These are phyloP conservation scores for Aspergillus aculeatinus DNA, from an alignment of 2,329 filamentous ascomycete genomes.

Conservation along the genomic window DNA sequence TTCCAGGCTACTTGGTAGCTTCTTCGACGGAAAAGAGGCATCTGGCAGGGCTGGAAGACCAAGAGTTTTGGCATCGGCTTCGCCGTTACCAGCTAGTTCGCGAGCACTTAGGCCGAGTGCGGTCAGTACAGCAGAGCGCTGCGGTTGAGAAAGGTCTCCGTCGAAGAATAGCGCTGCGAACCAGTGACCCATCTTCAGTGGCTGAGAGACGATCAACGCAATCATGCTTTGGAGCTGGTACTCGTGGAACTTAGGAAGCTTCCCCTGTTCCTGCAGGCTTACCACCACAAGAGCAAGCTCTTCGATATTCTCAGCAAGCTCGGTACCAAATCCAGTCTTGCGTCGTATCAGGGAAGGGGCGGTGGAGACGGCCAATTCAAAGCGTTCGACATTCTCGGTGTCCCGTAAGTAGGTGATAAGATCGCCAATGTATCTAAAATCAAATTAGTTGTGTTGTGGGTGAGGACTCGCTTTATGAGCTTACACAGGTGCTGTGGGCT, in stretches of 20 bases:
- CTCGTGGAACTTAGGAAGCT: constrained; percentile 74
- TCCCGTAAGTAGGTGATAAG: constrained; percentile 77
- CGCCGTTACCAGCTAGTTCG: constrained; percentile 76
- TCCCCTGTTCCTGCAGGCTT: constrained; percentile 80
- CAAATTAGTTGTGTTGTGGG: constrained; percentile 14
- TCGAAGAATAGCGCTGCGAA: constrained; percentile 83
- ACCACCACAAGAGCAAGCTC: constrained; percentile 76
- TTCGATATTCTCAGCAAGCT: constrained; percentile 79
- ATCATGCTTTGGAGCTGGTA: constrained; percentile 77
- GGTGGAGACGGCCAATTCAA: constrained; percentile 73
- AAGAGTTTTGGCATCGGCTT: constrained; percentile 48
- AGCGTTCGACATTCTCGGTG: constrained; percentile 78
- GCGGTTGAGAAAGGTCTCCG: constrained; percentile 84
- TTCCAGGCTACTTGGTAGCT: constrained; percentile 71
- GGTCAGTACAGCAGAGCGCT: constrained; percentile 78
- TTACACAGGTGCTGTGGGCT: constrained; percentile 74
- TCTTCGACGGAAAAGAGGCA: constrained; percentile 73
- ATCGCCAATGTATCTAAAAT: constrained; percentile 71
- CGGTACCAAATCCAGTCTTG: constrained; percentile 83
- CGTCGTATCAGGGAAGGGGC: constrained; percentile 80
- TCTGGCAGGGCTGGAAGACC: constrained; percentile 35
- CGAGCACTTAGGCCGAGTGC: constrained; percentile 78
- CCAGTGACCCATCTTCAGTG: constrained; percentile 76
- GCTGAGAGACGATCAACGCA: constrained; percentile 73
- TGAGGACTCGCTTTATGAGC: constrained; percentile 20